A percentile compares a stretch with the other conserved stretches of the same genome.
Evolutionary conservation across 768 basidiomycete genomes (phyloP).

Genomic region (Sporobolomyces roseus): DNA sequence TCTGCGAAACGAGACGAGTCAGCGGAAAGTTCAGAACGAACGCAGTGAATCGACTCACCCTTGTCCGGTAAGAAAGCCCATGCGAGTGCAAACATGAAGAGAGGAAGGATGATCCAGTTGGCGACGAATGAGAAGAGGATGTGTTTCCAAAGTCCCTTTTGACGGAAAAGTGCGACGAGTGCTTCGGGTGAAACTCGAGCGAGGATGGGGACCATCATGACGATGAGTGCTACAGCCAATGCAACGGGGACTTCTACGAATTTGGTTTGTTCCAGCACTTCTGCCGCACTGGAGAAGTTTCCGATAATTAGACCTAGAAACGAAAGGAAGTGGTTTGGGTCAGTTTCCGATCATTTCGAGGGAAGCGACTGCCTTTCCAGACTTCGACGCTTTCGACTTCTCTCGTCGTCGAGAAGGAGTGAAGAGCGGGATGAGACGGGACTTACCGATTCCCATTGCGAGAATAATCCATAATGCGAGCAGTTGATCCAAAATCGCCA

Average conservation of each 20-base stretch:
- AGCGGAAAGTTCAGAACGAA: neutral
- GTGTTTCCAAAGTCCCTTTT: conserved; percentile 62
- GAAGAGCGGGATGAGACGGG: too few relatives aligned
- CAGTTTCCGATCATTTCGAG: too few relatives aligned
- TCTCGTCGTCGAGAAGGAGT: too few relatives aligned
- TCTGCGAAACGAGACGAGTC: conserved; percentile 8
- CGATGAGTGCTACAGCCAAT: conserved; percentile 64
- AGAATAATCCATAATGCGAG: conserved; percentile 55
- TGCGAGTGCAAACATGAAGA: conserved; percentile 76
- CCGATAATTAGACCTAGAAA: conserved; percentile 74
- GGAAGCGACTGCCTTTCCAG: too few relatives aligned
- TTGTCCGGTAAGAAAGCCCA: conserved; percentile 78
- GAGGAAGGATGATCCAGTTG: conserved; percentile 69
- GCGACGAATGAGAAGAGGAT: conserved; percentile 63
- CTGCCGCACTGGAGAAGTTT: conserved; percentile 58
- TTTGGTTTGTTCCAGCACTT: conserved; percentile 61
- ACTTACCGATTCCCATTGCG: conserved; percentile 69
- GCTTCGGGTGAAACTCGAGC: conserved; percentile 67
- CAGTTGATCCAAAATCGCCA: conserved; percentile 23
- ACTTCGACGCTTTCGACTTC: too few relatives aligned
- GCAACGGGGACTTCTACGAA: conserved; percentile 62
- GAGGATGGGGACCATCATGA: conserved; percentile 81
- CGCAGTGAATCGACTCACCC: neutral
- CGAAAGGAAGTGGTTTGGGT: too few relatives aligned
- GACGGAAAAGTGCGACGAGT: conserved; percentile 59